Conservation (phyloP, 192 early-diverging fungal species). For the Coemansia sp. region DNA sequence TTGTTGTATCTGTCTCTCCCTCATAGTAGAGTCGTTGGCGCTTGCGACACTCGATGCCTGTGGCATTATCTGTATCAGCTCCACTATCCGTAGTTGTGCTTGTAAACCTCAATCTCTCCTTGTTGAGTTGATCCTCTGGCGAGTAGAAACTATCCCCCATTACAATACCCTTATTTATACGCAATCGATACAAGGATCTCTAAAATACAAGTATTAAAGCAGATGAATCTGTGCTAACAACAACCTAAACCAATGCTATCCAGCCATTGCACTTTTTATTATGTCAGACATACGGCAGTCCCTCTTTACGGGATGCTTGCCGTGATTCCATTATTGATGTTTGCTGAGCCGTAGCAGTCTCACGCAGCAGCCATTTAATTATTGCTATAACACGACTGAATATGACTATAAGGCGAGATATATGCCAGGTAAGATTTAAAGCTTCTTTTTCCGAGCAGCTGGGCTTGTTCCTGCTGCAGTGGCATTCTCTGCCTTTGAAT, state of each 20-base stretch:
- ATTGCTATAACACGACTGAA: too few species aligned
- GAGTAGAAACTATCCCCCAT: slow-evolving; percentile 17
- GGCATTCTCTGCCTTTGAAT: background rate
- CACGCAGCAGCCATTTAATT: too few species aligned
- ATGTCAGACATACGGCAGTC: too few species aligned
- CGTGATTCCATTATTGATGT: too few species aligned
- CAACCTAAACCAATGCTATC: too few species aligned
- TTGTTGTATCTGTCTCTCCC: slow-evolving; percentile 42
- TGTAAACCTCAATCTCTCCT: slow-evolving; percentile 15
- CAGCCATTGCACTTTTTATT: too few species aligned
- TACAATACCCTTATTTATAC: too few species aligned
- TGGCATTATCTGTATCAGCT: background rate
- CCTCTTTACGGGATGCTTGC: too few species aligned
- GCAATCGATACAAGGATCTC: background rate
- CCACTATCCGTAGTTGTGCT: background rate
- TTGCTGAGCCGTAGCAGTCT: too few species aligned
- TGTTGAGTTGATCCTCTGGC: slow-evolving; percentile 31
- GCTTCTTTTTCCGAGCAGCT: slow-evolving; percentile 13
- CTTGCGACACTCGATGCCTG: slow-evolving; percentile 1
- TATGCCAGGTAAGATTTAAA: background rate
- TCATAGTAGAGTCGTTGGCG: slow-evolving; percentile 32
- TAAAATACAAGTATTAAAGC: background rate
- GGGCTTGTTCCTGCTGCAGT: background rate
- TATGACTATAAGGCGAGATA: too few species aligned
- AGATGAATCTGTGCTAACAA: too few species aligned